Conservation (phyloP, 768 basidiomycete genomes). For the Suillus clintonianus region DNA sequence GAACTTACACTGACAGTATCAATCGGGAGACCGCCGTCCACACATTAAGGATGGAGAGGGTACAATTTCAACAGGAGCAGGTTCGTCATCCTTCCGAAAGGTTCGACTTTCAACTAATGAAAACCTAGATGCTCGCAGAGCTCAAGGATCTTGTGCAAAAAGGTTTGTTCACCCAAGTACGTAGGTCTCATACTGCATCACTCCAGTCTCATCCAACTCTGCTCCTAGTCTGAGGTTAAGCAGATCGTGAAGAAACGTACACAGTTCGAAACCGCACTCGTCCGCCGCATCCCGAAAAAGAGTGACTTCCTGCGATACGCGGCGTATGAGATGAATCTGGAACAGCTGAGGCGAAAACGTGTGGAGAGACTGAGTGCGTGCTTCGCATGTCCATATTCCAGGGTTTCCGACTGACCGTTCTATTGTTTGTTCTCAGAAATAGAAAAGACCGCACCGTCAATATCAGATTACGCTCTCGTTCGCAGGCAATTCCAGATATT, state of each 20-base stretch:
- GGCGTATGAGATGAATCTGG: conserved; percentile 89
- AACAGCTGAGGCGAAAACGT: conserved; percentile 77
- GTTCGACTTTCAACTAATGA: not conserved
- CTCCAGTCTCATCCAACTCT: conserved; percentile 2
- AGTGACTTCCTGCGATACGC: conserved; percentile 88
- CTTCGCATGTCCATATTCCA: conserved; percentile 6
- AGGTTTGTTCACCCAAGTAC: conserved; percentile 77
- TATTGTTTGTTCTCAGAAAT: conserved; percentile 27
- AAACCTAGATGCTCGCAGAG: conserved; percentile 85
- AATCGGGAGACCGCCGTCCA: not conserved
- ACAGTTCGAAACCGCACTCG: conserved; percentile 77
- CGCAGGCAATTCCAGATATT: conserved; percentile 87
- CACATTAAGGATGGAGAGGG: conserved; percentile 74
- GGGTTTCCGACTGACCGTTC: not conserved
- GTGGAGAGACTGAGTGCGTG: conserved; percentile 68
- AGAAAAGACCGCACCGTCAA: conserved; percentile 46
- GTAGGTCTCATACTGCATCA: conserved; percentile 19
- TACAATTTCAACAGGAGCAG: conserved; percentile 94
- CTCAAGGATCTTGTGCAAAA: conserved; percentile 90
- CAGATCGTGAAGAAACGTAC: conserved; percentile 86
- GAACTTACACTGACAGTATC: not conserved
- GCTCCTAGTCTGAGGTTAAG: conserved; percentile 69
- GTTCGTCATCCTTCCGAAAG: conserved; percentile 32
- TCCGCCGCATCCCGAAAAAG: conserved; percentile 83
- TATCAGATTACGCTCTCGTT: conserved; percentile 85